Base-by-base conservation (phyloP, 441 rosid genomes). In the Cnidoscolus chayamansa region DNA sequence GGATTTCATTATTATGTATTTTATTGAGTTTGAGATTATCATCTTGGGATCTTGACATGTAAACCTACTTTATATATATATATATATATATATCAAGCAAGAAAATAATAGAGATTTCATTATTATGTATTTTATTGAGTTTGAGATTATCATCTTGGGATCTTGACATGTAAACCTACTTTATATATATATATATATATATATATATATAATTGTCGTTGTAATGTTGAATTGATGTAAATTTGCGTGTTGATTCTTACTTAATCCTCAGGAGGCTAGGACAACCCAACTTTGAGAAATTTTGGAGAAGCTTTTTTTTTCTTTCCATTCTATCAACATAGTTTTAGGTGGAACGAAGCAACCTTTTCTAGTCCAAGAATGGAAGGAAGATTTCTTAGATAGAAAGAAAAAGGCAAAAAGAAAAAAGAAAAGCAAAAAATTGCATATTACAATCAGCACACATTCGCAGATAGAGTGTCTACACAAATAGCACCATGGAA, bases 361-460 rank as follows among this genome's bases (percentile, higher is more conserved):
- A 30, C 58, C 48, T 66, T 40, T 66, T 66, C 25, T 66, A n/a
- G 12, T 66, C 70, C 70, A 50, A 11, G 50, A 50, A 3, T 40
- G 2, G 58, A 20, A 49, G 8, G n/a, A 13, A 7, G 2, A 7
- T 11, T 30, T 30, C 1, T 4, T 13, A 25, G 10, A 11, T 10
- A 25, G 2, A 57, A 20, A 57, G 35, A 50, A 50, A 15, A n/a
- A 1, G 55, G 17, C 25, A 25, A 25, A 25, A 25, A 25, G 6
- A 50, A 15, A 50, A 50, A 13, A 6, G 13, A 7, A 17, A 54
- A 54, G 25, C 57, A 8, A n/a, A 17, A 55, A 16, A 55, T 5
- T 1, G 60, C 32, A 56, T 20, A 20, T 58, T 58, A 10, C 40
- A 10, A 10, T 58, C 31, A 11, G 43, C 12, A 40, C 56, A 13